Conservation (phyloP, 139 green algal genomes). For the Picochlorum sp. region DNA sequence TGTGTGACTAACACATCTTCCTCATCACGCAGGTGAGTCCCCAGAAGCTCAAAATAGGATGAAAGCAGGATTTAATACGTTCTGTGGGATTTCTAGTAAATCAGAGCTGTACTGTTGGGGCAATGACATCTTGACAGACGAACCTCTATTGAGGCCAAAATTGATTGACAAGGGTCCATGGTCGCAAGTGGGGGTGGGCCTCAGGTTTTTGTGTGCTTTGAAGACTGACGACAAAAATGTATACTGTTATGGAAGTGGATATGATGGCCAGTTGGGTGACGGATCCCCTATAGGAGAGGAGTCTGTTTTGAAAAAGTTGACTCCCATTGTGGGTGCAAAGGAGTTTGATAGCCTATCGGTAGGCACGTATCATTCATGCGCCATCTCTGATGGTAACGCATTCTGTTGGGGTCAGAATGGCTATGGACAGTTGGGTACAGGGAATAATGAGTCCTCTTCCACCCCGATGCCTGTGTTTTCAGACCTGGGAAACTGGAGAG, state of each 20-base stretch:
- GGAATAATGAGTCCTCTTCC: constrained; percentile 1
- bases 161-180: constrained; percentile 4
- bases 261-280: neutral
- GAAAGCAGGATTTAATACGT: constrained; percentile 6
- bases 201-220: constrained; percentile 5
- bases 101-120: constrained; percentile 7
- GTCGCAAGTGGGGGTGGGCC: constrained; percentile 7
- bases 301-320: neutral
- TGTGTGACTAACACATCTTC: no score
- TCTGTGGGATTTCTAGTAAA: neutral
- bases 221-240: constrained; percentile 2
- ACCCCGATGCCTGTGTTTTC: no score
- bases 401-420: neutral
- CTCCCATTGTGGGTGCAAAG: neutral
- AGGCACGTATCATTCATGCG: neutral
- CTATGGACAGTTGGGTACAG: constrained; percentile 3
- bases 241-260: neutral
- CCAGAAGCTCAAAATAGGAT: neutral
- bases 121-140: neutral
- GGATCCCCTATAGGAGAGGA: neutral
- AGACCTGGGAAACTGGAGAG: no score
- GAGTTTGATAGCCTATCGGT: neutral
- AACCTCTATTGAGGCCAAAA: neutral
- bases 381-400: neutral
- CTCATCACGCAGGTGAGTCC: neutral